These are phyloP conservation scores for Hyparrhenia diplandra DNA, from an alignment of 176 grass and related monocot genomes.

Conservation along the genomic window DNA sequence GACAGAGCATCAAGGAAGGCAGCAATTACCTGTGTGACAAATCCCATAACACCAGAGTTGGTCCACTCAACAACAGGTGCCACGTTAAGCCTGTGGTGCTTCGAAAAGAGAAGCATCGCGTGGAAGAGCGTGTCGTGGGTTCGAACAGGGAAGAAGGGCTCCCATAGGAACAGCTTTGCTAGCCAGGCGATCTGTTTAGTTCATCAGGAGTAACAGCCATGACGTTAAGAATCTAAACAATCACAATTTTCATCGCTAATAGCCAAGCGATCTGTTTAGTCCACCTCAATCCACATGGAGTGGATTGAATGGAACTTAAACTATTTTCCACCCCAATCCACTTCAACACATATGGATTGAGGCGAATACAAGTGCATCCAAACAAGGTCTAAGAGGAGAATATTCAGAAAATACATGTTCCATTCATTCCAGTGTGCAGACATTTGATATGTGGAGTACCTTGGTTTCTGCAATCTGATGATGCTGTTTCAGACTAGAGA, in stretches of 20 bases:
- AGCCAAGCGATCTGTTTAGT: background rate
- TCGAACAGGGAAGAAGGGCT: conserved; percentile 66
- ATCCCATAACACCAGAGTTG: conserved; percentile 35
- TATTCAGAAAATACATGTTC: background rate
- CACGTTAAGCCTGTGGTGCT: conserved; percentile 53
- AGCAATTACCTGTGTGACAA: conserved; percentile 50
- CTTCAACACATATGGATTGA: too few species aligned
- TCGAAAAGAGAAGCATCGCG: conserved; percentile 50
- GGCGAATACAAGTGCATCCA: too few species aligned
- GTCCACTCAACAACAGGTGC: conserved; percentile 42
- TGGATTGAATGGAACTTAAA: too few species aligned
- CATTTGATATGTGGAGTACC: background rate
- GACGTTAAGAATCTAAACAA: background rate
- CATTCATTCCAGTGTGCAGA: background rate
- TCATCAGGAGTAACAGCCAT: background rate
- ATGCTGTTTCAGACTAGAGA: conserved; percentile 26
- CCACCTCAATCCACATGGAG: too few species aligned
- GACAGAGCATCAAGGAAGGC: background rate
- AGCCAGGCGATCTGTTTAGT: conserved; percentile 46
- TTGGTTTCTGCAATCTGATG: conserved; percentile 47
- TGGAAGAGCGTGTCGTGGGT: conserved; percentile 51
- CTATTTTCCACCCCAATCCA: too few species aligned
- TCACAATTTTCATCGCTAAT: background rate
- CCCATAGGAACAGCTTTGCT: conserved; percentile 46
- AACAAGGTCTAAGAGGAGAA: background rate